A percentile compares a stretch with the other conserved stretches of the same genome.
These are phyloP conservation scores for Paragyromitra xinjiangensis DNA, from an alignment of 495 filamentous ascomycete species.

Conservation along the genomic window DNA sequence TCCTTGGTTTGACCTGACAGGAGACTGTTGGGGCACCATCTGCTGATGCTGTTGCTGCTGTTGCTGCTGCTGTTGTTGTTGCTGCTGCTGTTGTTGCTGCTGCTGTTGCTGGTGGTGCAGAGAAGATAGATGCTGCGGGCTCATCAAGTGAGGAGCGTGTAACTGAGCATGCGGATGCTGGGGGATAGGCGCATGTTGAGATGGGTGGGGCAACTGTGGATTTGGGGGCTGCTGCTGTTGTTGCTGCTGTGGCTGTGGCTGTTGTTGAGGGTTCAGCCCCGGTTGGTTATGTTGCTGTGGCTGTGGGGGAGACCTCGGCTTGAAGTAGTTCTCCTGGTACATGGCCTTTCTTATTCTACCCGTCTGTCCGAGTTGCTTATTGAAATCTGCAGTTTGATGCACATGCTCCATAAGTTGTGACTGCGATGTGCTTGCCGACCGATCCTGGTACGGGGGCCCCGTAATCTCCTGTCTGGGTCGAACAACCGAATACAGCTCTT, in stretches of 20 bases:
- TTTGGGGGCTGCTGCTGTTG: slow-evolving; percentile 62
- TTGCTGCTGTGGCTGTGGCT: slow-evolving; percentile 59
- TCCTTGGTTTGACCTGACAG: slow-evolving; percentile 53
- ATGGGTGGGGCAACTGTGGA: slow-evolving; percentile 63
- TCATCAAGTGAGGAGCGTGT: slow-evolving; percentile 58
- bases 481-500: slow-evolving; percentile 83
- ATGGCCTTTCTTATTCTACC: slow-evolving; percentile 73
- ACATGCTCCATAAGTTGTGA: slow-evolving; percentile 89
- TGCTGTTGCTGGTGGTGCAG: slow-evolving; percentile 59
- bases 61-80: slow-evolving; percentile 69
- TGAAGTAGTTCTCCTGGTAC: slow-evolving; percentile 69
- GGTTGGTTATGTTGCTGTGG: slow-evolving; percentile 66
- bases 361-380: slow-evolving; percentile 78
- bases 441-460: slow-evolving; percentile 87
- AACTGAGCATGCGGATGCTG: slow-evolving; percentile 62
- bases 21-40: slow-evolving; percentile 58
- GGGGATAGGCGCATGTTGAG: slow-evolving; percentile 66
- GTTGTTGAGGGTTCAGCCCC: slow-evolving; percentile 62
- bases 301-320: slow-evolving; percentile 82
- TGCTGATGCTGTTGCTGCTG: slow-evolving; percentile 58
- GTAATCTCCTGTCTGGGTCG: slow-evolving; percentile 89
- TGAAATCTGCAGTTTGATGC: slow-evolving; percentile 87
- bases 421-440: slow-evolving; percentile 78
- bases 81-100: slow-evolving; percentile 66
- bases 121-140: slow-evolving; percentile 59